These are phyloP conservation scores for Passalora sequoiae DNA, from an alignment of 2,329 filamentous ascomycete genomes.

Conservation along the genomic window DNA sequence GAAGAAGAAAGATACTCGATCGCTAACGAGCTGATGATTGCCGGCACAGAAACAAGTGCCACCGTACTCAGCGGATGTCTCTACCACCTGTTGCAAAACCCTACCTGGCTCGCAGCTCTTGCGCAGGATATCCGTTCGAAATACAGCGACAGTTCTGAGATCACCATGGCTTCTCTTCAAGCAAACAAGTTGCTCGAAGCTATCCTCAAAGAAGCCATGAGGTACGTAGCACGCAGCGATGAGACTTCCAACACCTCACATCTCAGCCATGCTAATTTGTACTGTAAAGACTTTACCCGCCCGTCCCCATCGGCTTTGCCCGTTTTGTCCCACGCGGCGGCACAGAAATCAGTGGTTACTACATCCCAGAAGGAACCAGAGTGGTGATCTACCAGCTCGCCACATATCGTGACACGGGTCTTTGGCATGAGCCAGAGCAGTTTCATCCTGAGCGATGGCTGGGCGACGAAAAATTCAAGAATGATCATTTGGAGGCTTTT, in stretches of 20 bases:
- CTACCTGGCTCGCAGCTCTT: conserved; percentile 27
- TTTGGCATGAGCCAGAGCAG: conserved; percentile 19
- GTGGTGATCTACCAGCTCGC: conserved; percentile 18
- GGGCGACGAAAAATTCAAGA: conserved; percentile 22
- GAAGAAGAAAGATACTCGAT: conserved; percentile 32
- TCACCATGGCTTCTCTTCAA: conserved; percentile 30
- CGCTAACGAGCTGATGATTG: conserved; percentile 33
- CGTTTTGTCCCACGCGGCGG: conserved; percentile 23
- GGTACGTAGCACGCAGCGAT: too few species aligned
- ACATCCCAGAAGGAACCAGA: conserved; percentile 14
- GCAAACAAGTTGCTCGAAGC: conserved; percentile 35
- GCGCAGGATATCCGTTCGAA: conserved; percentile 32
- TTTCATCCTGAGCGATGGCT: conserved; percentile 32
- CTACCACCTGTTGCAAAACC: conserved; percentile 31
- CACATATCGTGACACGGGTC: conserved; percentile 13
- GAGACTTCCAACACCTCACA: too few species aligned
- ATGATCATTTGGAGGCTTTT: conserved; percentile 26
- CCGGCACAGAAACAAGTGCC: conserved; percentile 37
- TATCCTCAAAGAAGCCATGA: conserved; percentile 33
- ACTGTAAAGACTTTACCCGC: conserved; percentile 32
- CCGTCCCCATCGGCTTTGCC: conserved; percentile 28
- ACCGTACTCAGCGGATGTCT: conserved; percentile 32
- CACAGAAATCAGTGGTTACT: conserved; percentile 15
- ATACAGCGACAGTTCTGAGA: conserved; percentile 29
- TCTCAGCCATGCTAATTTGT: neutral